phyloP scores from a whole-genome alignment of 2,329 filamentous ascomycete genomes.

The Xylaria multiplex region DNA sequence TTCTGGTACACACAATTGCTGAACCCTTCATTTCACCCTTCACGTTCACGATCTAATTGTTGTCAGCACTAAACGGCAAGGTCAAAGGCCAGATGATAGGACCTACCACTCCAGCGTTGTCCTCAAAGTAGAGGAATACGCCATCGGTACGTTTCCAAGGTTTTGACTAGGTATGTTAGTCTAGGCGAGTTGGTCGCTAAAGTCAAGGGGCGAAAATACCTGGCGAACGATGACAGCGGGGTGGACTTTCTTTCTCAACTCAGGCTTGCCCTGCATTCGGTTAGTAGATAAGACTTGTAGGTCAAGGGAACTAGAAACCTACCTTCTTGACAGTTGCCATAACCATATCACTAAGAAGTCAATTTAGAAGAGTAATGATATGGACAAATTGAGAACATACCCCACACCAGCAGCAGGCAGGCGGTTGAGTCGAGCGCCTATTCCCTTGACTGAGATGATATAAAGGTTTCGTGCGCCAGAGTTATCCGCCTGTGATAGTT shows the following conservation, averaged over 20 bases:
- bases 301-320: not conserved
- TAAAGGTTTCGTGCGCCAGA: constrained; percentile 34
- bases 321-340: constrained; percentile 43
- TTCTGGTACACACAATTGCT: not conserved
- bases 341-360: constrained; percentile 37
- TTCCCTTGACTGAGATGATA: constrained; percentile 39
- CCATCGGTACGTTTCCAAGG: constrained; percentile 95
- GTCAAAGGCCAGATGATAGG: not conserved
- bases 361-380: constrained; percentile 6
- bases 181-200: not conserved
- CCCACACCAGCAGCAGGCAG: constrained; percentile 39
- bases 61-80: not conserved
- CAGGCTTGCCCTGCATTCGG: constrained; percentile 80
- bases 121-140: constrained; percentile 99
- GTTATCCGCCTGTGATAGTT: constrained; percentile 27
- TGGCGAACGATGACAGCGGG: constrained; percentile 98
- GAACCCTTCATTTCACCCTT: constrained; percentile 15
- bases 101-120: constrained; percentile 98
- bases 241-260: constrained; percentile 99
- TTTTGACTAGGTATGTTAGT: constrained; percentile 25
- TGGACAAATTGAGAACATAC: constrained; percentile 4
- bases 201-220: constrained; percentile 51
- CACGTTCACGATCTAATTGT: constrained; percentile 2
- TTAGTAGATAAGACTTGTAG: not conserved
- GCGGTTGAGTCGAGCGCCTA: constrained; percentile 39